Evolutionary conservation across 169 alveolate genomes (phyloP).

Genomic region (Plasmodium cynomolgi): DNA sequence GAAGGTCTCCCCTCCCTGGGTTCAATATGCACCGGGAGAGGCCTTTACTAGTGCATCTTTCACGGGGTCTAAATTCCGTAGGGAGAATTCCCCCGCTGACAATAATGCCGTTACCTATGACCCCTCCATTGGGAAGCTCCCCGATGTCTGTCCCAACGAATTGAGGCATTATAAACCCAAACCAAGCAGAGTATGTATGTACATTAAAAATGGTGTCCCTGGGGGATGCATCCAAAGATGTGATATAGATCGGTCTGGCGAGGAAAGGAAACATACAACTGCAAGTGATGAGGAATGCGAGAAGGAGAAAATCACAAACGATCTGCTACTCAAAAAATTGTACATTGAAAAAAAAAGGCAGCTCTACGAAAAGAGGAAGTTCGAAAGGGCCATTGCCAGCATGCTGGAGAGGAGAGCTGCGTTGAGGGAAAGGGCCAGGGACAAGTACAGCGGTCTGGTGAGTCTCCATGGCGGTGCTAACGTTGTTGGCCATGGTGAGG

Average conservation of each 20-base stretch:
- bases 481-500: background rate
- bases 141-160: background rate
- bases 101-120: background rate
- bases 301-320: constrained; percentile 28
- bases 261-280: background rate
- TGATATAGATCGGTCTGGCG: background rate
- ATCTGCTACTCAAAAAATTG: constrained; percentile 17
- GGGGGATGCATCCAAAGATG: background rate
- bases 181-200: background rate
- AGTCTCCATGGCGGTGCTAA: background rate
- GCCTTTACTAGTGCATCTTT: background rate
- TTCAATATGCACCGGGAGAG: background rate
- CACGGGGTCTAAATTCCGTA: background rate
- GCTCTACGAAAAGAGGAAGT: constrained; percentile 7
- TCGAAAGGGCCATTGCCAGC: background rate
- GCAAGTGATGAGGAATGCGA: background rate
- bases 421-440: background rate
- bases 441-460: background rate
- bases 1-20: background rate
- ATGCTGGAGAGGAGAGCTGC: background rate
- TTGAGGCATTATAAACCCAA: background rate
- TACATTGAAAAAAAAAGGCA: constrained; percentile 8
- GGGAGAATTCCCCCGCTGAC: background rate
- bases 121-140: background rate
- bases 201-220: background rate